These are phyloP conservation scores for Fragaria ananassa DNA, from an alignment of 306 rosid species.

Conservation along the genomic window DNA sequence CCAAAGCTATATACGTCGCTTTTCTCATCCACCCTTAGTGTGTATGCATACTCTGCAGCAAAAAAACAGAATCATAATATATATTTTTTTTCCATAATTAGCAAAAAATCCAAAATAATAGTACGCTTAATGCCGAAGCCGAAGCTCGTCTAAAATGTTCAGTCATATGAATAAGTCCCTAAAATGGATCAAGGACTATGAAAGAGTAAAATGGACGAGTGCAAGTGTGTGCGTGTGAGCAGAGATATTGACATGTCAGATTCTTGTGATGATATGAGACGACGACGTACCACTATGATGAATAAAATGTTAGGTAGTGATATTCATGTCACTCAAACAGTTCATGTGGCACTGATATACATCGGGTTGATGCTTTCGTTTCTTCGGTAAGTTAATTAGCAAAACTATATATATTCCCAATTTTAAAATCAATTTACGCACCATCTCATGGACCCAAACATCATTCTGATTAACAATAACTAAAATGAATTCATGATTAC, in stretches of 20 bases:
- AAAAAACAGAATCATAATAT: background rate
- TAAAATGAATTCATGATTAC: background rate
- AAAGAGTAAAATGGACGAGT: too few species aligned
- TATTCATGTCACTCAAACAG: background rate
- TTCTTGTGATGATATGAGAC: background rate
- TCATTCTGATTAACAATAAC: background rate
- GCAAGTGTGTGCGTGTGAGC: background rate
- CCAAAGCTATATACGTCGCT: conserved; percentile 86
- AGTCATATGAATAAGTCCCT: too few species aligned
- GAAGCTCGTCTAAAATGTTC: too few species aligned
- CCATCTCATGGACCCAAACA: background rate
- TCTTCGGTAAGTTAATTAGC: background rate
- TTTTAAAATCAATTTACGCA: background rate
- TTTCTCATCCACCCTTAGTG: conserved; percentile 73
- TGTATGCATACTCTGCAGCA: conserved; percentile 77
- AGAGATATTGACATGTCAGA: conserved; percentile 8
- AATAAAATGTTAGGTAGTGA: too few species aligned
- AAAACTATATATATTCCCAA: too few species aligned
- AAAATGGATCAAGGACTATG: too few species aligned
- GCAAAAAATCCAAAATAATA: background rate
- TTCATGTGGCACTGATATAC: background rate
- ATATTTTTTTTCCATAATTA: too few species aligned
- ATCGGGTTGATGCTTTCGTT: background rate
- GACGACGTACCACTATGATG: background rate
- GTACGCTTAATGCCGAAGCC: background rate